Evolutionary conservation across 2,329 filamentous ascomycete species (phyloP), one percentile per base, ranked within the genome.

Genomic region (Dothidotthia symphoricarpi): DNA sequence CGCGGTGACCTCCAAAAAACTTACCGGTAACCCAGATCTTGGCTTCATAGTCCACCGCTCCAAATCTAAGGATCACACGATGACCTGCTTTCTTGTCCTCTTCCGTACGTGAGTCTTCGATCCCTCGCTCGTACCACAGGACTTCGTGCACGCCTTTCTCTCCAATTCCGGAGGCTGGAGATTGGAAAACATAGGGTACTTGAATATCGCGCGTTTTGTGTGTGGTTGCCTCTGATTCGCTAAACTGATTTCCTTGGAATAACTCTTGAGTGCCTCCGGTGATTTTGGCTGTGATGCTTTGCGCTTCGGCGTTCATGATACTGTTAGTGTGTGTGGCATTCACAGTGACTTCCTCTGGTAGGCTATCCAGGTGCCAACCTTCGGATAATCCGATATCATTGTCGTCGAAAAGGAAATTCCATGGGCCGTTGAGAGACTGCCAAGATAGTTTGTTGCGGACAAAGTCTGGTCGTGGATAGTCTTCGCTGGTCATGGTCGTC

Each of bases 321-420:
- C 39, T 39, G 26, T 49, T 52, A 33, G 48, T 49, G 22, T 47
- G 39, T 28, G 44, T 47, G n/a, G 52, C 36, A 34, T 47, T 53
- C 13, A 59, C 50, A 8, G 33, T 34, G 24, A 71, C 65, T 32
- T 69, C 62, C 8, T 63, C 52, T 1, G 77, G 78, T 2, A 82
- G 63, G 11, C 76, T 73, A 2, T 60, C 59, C 4, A 71, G 61
- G 5, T 81, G 75, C 81, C 81, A 85, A 28, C 63, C 54, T 16
- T 73, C 58, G 3, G 54, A 41, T 2, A 80, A 66, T 0, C 82
- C 82, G 29, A 72, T 57, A 52, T 85, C 80, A 33, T 75, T 68
- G 53, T 85, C 82, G 58, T 86, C 82, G 43, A 84, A 85, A 31
- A 79, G 61, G 52, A 85, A 81, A 39, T 74, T 70, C 82, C 82